These are phyloP conservation scores for Coemansia sp. DNA, from an alignment of 192 early-diverging fungal species.

Conservation along the genomic window DNA sequence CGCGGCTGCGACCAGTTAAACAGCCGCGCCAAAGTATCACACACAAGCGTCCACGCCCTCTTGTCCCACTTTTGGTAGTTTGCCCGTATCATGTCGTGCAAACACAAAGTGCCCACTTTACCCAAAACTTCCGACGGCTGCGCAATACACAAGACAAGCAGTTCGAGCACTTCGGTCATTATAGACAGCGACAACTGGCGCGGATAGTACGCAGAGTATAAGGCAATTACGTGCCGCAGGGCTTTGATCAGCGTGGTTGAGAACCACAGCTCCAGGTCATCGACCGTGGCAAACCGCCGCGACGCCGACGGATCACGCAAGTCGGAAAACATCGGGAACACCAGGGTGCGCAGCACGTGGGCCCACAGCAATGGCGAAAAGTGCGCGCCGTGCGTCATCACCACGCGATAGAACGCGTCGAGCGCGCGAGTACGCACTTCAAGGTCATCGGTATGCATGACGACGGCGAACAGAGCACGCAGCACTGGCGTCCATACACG, in stretches of 20 bases:
- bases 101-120: constrained; percentile 83
- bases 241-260: constrained; percentile 94
- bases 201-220: constrained; percentile 76
- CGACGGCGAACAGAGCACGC: constrained; percentile 81
- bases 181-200: constrained; percentile 65
- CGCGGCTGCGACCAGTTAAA: constrained; percentile 81
- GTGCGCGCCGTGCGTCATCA: constrained; percentile 71
- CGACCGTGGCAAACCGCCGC: constrained; percentile 69
- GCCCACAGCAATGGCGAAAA: constrained; percentile 83
- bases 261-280: constrained; percentile 90
- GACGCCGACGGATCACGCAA: constrained; percentile 58
- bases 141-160: constrained; percentile 81
- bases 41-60: constrained; percentile 71
- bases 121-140: constrained; percentile 93
- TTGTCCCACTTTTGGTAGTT: constrained; percentile 75
- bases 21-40: constrained; percentile 65
- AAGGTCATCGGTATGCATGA: constrained; percentile 87
- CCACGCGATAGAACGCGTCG: constrained; percentile 78
- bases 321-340: constrained; percentile 91
- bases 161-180: constrained; percentile 75
- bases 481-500: constrained; percentile 87
- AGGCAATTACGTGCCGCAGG: constrained; percentile 79
- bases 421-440: constrained; percentile 88
- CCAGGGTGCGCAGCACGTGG: constrained; percentile 73
- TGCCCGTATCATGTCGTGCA: constrained; percentile 82